Percentiles rank a stretch among this genome's conserved stretches.
Conservation (phyloP, 441 rosid genomes). For the Syzygium syzygioides region DNA sequence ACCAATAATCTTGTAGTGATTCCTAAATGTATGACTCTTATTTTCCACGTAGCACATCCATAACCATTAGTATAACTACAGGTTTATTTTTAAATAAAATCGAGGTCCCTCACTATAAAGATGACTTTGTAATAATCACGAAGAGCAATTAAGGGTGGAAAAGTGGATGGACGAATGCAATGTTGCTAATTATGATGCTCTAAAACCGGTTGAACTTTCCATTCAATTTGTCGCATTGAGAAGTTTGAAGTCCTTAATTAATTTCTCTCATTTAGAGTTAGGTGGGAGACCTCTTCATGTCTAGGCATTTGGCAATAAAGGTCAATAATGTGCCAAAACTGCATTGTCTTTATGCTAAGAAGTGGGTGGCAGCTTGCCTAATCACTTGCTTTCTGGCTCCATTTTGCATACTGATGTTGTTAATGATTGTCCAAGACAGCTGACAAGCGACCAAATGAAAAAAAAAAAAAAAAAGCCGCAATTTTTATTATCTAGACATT, state of each 20-base stretch:
- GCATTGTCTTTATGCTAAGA: not conserved
- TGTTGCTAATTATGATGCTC: not conserved
- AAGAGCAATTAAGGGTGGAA: not conserved
- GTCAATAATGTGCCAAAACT: not conserved
- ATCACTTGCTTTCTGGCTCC: not conserved
- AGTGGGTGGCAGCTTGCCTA: not conserved
- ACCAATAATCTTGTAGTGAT: not conserved
- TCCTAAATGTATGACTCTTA: not conserved
- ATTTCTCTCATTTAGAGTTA: not conserved
- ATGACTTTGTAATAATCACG: not conserved
- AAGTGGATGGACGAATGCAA: not conserved
- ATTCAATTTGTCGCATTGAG: not conserved
- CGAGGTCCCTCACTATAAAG: not conserved
- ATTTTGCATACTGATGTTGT: not conserved
- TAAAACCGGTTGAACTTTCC: not conserved
- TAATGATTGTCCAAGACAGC: not conserved
- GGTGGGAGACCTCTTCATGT: not conserved
- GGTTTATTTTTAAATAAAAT: not conserved
- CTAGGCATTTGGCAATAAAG: not conserved
- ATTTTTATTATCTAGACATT: not conserved
- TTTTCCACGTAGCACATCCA: not conserved
- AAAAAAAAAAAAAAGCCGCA: not conserved
- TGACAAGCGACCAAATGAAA: not conserved
- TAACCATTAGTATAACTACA: not conserved
- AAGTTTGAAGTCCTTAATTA: not conserved